Conservation (phyloP, 805 yeast genomes). For the Zygoascus ofunaensis region DNA sequence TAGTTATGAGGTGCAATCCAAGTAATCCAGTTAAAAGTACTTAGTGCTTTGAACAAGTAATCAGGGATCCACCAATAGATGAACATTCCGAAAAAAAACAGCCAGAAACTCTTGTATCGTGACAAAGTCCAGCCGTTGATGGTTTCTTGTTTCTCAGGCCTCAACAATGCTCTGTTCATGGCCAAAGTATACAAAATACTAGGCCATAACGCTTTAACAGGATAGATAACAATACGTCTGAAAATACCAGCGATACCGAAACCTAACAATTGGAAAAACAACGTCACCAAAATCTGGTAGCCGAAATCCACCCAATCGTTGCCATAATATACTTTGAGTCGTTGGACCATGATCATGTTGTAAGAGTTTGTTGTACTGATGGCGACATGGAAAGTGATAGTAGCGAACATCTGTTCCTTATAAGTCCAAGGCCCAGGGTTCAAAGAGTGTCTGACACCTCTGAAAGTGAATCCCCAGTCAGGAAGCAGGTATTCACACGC, state of each 20-base stretch:
- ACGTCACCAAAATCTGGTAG: slow-evolving; percentile 34
- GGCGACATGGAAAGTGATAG: slow-evolving; percentile 22
- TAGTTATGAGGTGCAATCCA: slow-evolving; percentile 51
- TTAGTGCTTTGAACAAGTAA: slow-evolving; percentile 47
- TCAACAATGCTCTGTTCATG: slow-evolving; percentile 26
- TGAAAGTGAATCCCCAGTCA: slow-evolving; percentile 34
- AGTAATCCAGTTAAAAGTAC: slow-evolving; percentile 48
- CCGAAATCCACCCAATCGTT: slow-evolving; percentile 26
- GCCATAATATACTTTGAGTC: slow-evolving; percentile 18
- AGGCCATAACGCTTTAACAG: slow-evolving; percentile 38
- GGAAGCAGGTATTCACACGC: slow-evolving; percentile 35
- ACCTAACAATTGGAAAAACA: slow-evolving; percentile 37
- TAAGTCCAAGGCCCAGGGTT: slow-evolving; percentile 55
- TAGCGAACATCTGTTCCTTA: slow-evolving; percentile 58
- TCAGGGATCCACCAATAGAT: slow-evolving; percentile 54
- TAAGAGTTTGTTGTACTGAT: slow-evolving; percentile 7
- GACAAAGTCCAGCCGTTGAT: slow-evolving; percentile 49
- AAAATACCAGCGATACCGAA: slow-evolving; percentile 46
- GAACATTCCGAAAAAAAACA: slow-evolving; percentile 33
- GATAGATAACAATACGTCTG: slow-evolving; percentile 38
- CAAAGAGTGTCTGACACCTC: slow-evolving; percentile 35
- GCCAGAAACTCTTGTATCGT: slow-evolving; percentile 36
- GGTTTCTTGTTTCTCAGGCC: slow-evolving; percentile 22
- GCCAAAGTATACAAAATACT: slow-evolving; percentile 48
- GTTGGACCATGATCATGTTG: slow-evolving; percentile 16